Base-by-base conservation (phyloP, 108 stramenopile genomes). In the Cyclotella baltica region DNA sequence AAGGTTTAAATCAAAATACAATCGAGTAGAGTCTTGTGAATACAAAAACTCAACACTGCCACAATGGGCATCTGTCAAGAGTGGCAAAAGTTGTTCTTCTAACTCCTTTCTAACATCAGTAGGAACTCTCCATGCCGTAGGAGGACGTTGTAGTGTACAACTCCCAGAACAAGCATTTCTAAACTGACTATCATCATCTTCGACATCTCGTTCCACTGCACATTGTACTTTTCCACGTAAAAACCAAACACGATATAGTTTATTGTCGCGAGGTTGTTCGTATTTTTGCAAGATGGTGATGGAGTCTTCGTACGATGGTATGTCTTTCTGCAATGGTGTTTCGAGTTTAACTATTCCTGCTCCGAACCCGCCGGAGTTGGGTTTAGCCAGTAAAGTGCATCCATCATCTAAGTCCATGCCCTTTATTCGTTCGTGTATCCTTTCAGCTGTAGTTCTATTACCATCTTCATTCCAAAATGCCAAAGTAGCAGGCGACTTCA, bases 1-100 rank as follows among this genome's bases (percentile, higher is more conserved):
- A 55, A 25, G 55, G 55, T 55, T 55, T 23, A 55, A 55, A 27
- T 55, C 55, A 55, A 55, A 55, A 27, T 55, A 55, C 55, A 55
- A 25, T 55, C 55, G 20, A n/a, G 23, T 25, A 23, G 55, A 55
- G 25, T 55, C 55, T 27, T 27, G n/a, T 55, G 55, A 55, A 55
- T 27, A 27, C 23, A 55, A 27, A 55, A 55, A 55, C 23, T 55
- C 55, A 25, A 55, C 22, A 27, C 55, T 55, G n/a, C 55, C 55
- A 55, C 55, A 55, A 55, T 55, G 55, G 11, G 55, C 55, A 55
- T 55, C 55, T 4, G 55, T 22, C 25, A 55, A 27, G 23, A 55
- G 25, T 23, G 55, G 55, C n/a, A 55, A 25, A 11, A 55, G 55
- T 25, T 25, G 55, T 10, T 25, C 55, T 55, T 55, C 55, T 23